These are phyloP conservation scores for Antitrichia curtipendula DNA, from an alignment of 225 moss, liverwort and hornwort species.

Conservation along the genomic window DNA sequence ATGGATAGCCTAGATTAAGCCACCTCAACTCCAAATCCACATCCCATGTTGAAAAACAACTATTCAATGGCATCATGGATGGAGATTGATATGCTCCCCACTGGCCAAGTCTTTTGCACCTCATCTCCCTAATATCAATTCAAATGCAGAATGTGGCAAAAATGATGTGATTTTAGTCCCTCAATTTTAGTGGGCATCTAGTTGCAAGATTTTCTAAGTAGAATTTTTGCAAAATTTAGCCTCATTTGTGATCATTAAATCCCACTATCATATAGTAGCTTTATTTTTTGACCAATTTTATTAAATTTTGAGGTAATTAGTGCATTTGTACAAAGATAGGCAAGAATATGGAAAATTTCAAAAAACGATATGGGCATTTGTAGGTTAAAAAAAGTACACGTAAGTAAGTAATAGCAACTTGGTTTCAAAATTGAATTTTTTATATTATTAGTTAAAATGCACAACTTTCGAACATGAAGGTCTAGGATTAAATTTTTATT, in stretches of 20 bases:
- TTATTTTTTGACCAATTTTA: neutral
- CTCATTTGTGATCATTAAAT: neutral
- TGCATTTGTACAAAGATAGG: neutral
- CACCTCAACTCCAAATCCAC: neutral
- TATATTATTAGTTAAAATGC: neutral
- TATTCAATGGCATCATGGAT: accelerated
- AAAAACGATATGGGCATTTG: neutral
- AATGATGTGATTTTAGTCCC: neutral
- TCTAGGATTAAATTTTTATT: neutral
- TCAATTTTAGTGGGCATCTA: neutral
- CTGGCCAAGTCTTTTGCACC: neutral
- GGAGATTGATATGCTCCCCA: accelerated
- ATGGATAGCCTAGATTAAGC: neutral
- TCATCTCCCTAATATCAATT: neutral
- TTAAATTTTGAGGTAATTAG: neutral
- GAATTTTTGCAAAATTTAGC: neutral
- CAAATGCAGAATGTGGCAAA: neutral
- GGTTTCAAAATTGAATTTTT: neutral
- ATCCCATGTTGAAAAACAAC: neutral
- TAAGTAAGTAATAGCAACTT: neutral
- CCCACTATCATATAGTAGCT: neutral
- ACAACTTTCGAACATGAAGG: neutral
- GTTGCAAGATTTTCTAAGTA: neutral
- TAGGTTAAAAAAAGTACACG: neutral
- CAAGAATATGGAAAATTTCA: neutral